These are phyloP conservation scores for Bretziella fagacearum DNA, from an alignment of 2,329 filamentous ascomycete genomes.

Conservation along the genomic window DNA sequence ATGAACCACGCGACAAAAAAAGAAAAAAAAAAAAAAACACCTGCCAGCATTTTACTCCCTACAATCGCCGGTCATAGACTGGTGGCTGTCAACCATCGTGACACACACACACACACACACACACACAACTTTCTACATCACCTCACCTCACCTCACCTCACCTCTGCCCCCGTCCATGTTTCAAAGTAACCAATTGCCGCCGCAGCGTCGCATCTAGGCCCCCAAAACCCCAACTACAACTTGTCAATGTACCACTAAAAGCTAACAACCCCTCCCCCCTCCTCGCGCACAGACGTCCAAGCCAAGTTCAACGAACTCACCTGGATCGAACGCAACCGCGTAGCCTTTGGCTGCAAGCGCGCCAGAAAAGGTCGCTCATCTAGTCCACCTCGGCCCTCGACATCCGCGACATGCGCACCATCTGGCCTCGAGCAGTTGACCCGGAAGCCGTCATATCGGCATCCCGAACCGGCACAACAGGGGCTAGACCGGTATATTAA, in stretches of 20 bases:
- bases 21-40: too few species aligned
- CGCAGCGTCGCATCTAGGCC: too few species aligned
- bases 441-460: slow-evolving; percentile 12
- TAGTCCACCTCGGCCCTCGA: slow-evolving; percentile 7
- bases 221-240: background rate
- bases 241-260: background rate
- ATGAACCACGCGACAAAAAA: too few species aligned
- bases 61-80: too few species aligned
- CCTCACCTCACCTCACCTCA: too few species aligned
- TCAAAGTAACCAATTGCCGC: too few species aligned
- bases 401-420: slow-evolving; percentile 1
- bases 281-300: slow-evolving; percentile 27
- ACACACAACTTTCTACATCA: too few species aligned
- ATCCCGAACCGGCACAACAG: slow-evolving; percentile 10
- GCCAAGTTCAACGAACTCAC: slow-evolving; percentile 35
- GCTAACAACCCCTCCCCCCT: background rate
- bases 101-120: background rate
- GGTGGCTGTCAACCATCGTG: too few species aligned
- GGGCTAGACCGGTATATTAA: slow-evolving; percentile 70
- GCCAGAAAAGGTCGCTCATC: slow-evolving; percentile 4
- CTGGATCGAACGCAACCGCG: slow-evolving; percentile 35
- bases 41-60: too few species aligned
- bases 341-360: slow-evolving; percentile 19
- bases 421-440: background rate
- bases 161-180: too few species aligned